Conservation (phyloP, 1,284 basidiomycete species). For the Afroboletus lepidellus region DNA sequence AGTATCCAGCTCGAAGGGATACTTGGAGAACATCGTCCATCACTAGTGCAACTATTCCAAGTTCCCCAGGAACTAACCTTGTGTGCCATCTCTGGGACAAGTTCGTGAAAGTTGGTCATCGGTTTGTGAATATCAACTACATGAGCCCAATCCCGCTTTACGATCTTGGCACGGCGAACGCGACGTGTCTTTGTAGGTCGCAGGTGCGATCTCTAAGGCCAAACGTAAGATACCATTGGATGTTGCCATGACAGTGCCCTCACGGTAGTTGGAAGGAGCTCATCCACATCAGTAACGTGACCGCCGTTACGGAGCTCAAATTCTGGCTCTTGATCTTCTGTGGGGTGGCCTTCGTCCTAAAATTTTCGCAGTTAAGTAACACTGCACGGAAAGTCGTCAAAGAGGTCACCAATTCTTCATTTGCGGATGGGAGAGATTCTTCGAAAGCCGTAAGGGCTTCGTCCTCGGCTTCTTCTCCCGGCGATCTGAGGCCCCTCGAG, state of each 20-base stretch:
- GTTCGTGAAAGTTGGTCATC: constrained; percentile 83
- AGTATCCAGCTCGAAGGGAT: constrained; percentile 83
- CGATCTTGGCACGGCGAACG: constrained; percentile 43
- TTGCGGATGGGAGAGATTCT: constrained; percentile 14
- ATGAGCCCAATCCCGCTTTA: constrained; percentile 97
- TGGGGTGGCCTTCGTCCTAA: constrained; percentile 16
- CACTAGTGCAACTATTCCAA: constrained; percentile 7
- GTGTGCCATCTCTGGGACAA: constrained; percentile 90
- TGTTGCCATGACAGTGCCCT: constrained; percentile 23
- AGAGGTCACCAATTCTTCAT: constrained; percentile 15
- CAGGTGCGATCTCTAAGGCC: constrained; percentile 51
- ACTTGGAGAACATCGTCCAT: constrained; percentile 50
- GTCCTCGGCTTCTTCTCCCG: constrained; percentile 53
- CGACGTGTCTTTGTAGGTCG: constrained; percentile 48
- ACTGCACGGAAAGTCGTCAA: neutral
- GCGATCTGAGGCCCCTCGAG: constrained; percentile 63
- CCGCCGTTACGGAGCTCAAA: constrained; percentile 15
- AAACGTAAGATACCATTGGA: constrained; percentile 12
- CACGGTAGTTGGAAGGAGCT: constrained; percentile 79
- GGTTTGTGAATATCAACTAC: constrained; percentile 92
- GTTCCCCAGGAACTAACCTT: constrained; percentile 45
- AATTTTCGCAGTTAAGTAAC: constrained; percentile 1
- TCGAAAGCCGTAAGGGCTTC: constrained; percentile 43
- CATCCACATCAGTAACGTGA: constrained; percentile 64
- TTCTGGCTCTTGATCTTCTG: constrained; percentile 24